These are phyloP conservation scores for Penicillium sp. DNA, from an alignment of 2,329 filamentous ascomycete genomes.

Conservation along the genomic window DNA sequence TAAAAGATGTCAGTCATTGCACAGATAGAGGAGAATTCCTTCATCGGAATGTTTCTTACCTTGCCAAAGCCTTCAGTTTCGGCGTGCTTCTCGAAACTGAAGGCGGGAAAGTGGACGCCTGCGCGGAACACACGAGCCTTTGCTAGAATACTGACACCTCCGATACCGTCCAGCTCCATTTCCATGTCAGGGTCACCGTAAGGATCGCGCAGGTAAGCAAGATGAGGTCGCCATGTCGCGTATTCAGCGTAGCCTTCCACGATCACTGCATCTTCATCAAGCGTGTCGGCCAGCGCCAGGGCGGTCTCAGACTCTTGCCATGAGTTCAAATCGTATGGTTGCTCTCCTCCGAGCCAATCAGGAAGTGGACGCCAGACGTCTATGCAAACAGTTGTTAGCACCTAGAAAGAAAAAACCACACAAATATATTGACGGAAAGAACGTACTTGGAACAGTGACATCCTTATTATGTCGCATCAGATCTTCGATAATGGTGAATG, in stretches of 20 bases:
- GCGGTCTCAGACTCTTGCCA: constrained; percentile 99
- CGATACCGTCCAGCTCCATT: constrained; percentile 98
- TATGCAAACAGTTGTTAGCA: constrained; percentile 38
- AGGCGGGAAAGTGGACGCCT: constrained; percentile 96
- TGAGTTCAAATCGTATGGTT: constrained; percentile 97
- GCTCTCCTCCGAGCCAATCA: constrained; percentile 97
- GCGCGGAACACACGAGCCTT: constrained; percentile 95
- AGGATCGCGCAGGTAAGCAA: constrained; percentile 94
- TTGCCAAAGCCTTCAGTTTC: constrained; percentile 99
- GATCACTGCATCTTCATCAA: constrained; percentile 98
- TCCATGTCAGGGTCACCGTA: constrained; percentile 99
- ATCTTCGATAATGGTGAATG: constrained; percentile 95
- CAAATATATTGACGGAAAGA: not conserved
- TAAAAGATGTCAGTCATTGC: constrained; percentile 44
- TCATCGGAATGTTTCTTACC: constrained; percentile 55
- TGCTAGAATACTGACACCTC: constrained; percentile 94
- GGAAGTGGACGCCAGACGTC: constrained; percentile 98
- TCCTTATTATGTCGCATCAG: constrained; percentile 99
- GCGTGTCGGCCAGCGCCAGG: constrained; percentile 85
- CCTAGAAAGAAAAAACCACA: not conserved
- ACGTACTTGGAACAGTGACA: constrained; percentile 95
- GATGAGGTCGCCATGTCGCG: constrained; percentile 94
- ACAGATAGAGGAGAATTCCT: not conserved
- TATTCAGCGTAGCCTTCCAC: constrained; percentile 99
- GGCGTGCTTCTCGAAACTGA: constrained; percentile 97